A percentile compares a stretch with the other conserved stretches of the same genome.
These are phyloP conservation scores for Leptodontidium sp. DNA, from an alignment of 2,329 filamentous ascomycete genomes.

Conservation along the genomic window DNA sequence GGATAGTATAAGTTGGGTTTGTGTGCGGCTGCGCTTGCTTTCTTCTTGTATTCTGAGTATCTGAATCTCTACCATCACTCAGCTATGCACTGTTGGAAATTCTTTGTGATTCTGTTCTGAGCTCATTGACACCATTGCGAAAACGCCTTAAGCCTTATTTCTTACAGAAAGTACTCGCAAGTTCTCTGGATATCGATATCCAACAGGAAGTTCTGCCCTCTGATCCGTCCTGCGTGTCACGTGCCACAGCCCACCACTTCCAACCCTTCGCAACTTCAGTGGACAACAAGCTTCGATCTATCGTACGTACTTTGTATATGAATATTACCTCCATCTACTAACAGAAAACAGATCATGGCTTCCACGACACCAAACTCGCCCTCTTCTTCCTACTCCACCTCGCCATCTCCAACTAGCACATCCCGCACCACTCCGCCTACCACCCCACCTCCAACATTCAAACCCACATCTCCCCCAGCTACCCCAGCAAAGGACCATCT, in stretches of 20 bases:
- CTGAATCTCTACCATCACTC: background rate
- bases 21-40: background rate
- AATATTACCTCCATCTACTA: background rate
- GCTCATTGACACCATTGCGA: background rate
- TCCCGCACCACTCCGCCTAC: background rate
- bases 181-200: background rate
- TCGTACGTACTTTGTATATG: background rate
- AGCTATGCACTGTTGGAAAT: conserved; percentile 14
- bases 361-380: conserved; percentile 12
- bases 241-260: background rate
- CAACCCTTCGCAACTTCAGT: background rate
- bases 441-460: background rate
- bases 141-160: too few species aligned
- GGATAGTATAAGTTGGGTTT: conserved; percentile 11
- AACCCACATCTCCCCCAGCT: background rate
- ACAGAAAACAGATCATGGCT: background rate
- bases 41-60: background rate
- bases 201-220: background rate
- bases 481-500: conserved; percentile 22
- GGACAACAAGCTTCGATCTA: background rate
- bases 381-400: background rate
- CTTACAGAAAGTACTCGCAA: too few species aligned
- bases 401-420: conserved; percentile 9
- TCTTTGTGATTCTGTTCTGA: conserved; percentile 15
- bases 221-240: background rate